These are phyloP conservation scores for Gossypium lobatum DNA, from an alignment of 441 rosid genomes.

Conservation along the genomic window DNA sequence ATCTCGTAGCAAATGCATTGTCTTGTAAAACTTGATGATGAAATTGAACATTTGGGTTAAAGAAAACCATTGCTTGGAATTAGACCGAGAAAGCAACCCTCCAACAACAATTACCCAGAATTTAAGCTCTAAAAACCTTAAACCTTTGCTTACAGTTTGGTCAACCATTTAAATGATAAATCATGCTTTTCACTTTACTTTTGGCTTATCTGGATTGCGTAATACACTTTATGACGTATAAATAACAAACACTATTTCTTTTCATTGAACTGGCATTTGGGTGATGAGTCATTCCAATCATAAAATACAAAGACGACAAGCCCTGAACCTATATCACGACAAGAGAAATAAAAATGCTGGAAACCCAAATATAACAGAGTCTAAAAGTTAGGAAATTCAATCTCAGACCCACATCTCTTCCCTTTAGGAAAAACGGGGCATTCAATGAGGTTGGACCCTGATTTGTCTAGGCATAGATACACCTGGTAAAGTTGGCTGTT, in stretches of 20 bases:
- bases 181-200: neutral
- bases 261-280: neutral
- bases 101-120: neutral
- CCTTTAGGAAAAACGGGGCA: slow-evolving; percentile 56
- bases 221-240: neutral
- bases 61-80: neutral
- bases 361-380: neutral
- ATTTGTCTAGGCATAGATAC: slow-evolving; percentile 59
- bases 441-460: slow-evolving; percentile 54
- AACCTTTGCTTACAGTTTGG: neutral
- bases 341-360: neutral
- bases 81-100: neutral
- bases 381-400: slow-evolving; percentile 45
- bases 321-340: neutral
- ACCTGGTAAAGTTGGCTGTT: slow-evolving; percentile 67
- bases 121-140: neutral
- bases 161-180: neutral
- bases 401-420: slow-evolving; percentile 36
- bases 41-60: neutral
- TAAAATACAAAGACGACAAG: neutral
- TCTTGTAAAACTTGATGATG: neutral
- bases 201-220: neutral
- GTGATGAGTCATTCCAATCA: no score
- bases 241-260: neutral
- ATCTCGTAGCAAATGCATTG: neutral